Evolutionary conservation across 139 green algal genomes (phyloP).

Genomic region (Tetratostichococcus sp.): DNA sequence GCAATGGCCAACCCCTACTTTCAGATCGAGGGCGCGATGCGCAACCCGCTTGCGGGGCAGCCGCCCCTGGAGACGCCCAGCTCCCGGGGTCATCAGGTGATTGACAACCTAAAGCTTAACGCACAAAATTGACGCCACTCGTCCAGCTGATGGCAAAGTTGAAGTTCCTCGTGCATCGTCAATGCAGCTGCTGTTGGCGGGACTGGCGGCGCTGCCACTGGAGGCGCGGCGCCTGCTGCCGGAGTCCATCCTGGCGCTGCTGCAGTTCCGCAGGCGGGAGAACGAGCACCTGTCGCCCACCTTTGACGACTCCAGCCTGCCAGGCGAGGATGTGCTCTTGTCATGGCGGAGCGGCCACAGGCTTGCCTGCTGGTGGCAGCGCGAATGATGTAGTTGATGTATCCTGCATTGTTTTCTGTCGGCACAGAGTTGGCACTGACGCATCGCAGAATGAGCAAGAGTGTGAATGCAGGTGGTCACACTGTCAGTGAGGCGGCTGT

Average conservation of each 20-base stretch:
- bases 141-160: no score
- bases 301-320: no score
- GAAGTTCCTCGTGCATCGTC: no score
- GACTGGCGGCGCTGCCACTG: neutral
- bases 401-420: no score
- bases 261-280: neutral
- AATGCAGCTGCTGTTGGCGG: neutral
- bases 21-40: neutral
- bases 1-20: neutral
- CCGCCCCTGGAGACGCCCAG: neutral
- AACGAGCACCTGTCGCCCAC: neutral
- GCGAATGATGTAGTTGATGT: no score
- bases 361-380: no score
- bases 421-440: no score
- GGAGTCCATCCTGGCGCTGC: neutral
- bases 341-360: no score
- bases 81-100: neutral
- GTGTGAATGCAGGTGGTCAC: neutral
- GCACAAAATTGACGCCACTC: no score
- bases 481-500: conserved; percentile 15
- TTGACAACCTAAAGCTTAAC: neutral
- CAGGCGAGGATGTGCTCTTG: neutral
- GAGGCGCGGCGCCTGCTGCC: neutral
- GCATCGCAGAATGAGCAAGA: no score
- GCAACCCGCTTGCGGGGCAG: neutral